A percentile compares a stretch with the other conserved stretches of the same genome.
These are phyloP conservation scores for Polygonum maritimum DNA, from an alignment of 148 eudicot genomes.

Conservation along the genomic window DNA sequence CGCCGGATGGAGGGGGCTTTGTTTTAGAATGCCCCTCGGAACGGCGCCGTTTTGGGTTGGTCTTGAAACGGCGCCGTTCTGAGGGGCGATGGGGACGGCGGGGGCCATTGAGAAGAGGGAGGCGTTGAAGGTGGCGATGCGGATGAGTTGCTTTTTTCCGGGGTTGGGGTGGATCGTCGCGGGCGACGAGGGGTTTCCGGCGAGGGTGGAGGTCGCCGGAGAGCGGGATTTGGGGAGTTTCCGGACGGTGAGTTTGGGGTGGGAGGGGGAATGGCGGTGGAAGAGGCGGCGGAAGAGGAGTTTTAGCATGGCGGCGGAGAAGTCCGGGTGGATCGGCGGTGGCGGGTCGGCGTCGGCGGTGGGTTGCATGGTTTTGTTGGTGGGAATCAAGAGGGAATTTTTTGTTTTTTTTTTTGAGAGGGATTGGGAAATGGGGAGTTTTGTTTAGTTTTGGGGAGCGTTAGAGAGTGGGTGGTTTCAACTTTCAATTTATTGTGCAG, in stretches of 20 bases:
- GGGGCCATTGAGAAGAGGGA: constrained; percentile 96
- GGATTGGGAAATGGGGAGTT: not conserved
- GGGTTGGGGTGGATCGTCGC: constrained; percentile 5
- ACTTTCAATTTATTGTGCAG: constrained; percentile 1
- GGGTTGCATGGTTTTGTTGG: not conserved
- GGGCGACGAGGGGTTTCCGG: not conserved
- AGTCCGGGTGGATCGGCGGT: not conserved
- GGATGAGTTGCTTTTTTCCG: constrained; percentile 13
- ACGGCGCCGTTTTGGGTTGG: not conserved
- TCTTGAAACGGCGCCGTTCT: not conserved
- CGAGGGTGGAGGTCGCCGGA: not conserved
- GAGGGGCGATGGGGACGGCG: constrained; percentile 26
- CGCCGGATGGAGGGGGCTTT: constrained; percentile 34
- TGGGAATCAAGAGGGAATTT: not conserved
- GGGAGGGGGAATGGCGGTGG: constrained; percentile 28
- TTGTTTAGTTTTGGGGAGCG: not conserved
- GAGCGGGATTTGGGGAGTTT: constrained; percentile 34
- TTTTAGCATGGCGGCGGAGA: constrained; percentile 33
- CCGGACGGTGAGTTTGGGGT: constrained; percentile 39
- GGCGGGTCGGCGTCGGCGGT: not conserved
- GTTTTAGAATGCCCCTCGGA: constrained; percentile 71
- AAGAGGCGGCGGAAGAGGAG: constrained; percentile 42
- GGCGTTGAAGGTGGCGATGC: constrained; percentile 88
- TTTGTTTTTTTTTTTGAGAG: not conserved
- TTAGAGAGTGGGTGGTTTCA: not conserved